These are phyloP conservation scores for Daldinia sp. DNA, from an alignment of 2,329 filamentous ascomycete species.

Conservation along the genomic window DNA sequence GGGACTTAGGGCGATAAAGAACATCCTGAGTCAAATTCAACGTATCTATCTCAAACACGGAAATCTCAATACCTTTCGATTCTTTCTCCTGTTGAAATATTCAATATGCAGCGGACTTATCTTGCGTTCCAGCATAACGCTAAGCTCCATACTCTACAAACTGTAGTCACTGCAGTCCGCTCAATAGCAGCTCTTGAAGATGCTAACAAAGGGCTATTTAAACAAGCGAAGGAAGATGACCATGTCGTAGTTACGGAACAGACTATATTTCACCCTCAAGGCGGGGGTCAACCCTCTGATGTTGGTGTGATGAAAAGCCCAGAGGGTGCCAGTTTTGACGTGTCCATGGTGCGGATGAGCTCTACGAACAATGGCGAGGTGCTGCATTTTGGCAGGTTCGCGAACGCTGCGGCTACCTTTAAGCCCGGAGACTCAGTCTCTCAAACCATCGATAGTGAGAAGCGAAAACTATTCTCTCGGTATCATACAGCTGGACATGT, in stretches of 20 bases:
- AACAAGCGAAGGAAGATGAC: slow-evolving; percentile 63
- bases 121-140: slow-evolving; percentile 56
- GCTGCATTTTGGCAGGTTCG: slow-evolving; percentile 74
- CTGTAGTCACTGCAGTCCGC: slow-evolving; percentile 57
- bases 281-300: slow-evolving; percentile 79
- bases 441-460: slow-evolving; percentile 71
- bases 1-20: not conserved
- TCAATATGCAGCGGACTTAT: slow-evolving; percentile 54
- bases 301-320: slow-evolving; percentile 65
- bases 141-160: slow-evolving; percentile 49
- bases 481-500: slow-evolving; percentile 81
- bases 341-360: slow-evolving; percentile 69
- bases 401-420: slow-evolving; percentile 52
- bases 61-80: slow-evolving; percentile 1
- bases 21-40: not conserved
- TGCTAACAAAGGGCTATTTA: slow-evolving; percentile 68
- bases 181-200: slow-evolving; percentile 64
- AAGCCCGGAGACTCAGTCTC: slow-evolving; percentile 58
- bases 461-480: slow-evolving; percentile 72
- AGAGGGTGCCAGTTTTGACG: slow-evolving; percentile 58
- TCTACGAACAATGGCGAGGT: slow-evolving; percentile 65
- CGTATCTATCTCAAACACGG: slow-evolving; percentile 16
- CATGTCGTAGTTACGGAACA: slow-evolving; percentile 70
- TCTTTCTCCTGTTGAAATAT: not conserved
- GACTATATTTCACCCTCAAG: slow-evolving; percentile 82